Evolutionary conservation across 805 yeast species (phyloP).

Genomic region (Ogataea saltuana): DNA sequence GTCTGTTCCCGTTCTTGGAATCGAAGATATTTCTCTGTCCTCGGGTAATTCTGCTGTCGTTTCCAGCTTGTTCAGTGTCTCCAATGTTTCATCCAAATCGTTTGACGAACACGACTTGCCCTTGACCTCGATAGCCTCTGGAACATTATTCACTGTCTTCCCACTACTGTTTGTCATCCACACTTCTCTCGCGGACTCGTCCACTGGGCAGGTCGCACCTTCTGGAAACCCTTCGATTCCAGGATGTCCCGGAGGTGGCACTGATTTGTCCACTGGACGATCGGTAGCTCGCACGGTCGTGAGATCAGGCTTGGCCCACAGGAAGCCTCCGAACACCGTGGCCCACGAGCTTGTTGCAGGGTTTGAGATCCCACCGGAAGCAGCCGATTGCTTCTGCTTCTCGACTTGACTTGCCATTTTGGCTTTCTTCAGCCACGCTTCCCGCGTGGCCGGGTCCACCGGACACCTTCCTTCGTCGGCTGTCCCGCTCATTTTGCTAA

Average conservation of each 20-base stretch:
- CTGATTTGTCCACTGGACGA: neutral
- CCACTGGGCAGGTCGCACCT: constrained; percentile 41
- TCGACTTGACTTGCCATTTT: constrained; percentile 15
- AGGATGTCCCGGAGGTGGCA: constrained; percentile 9
- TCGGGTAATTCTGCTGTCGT: constrained; percentile 47
- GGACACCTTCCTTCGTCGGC: constrained; percentile 53
- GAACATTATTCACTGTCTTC: constrained; percentile 25
- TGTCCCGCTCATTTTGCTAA: constrained; percentile 16
- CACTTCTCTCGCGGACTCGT: constrained; percentile 37
- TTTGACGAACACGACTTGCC: constrained; percentile 46
- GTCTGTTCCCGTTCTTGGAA: constrained; percentile 72
- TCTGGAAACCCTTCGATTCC: constrained; percentile 12
- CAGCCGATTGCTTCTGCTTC: neutral
- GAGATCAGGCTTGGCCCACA: constrained; percentile 23
- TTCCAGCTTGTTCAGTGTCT: constrained; percentile 23
- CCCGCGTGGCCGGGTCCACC: constrained; percentile 63
- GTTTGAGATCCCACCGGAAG: neutral
- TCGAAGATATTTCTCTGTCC: constrained; percentile 77
- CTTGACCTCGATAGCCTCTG: constrained; percentile 42
- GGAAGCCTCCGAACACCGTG: constrained; percentile 10
- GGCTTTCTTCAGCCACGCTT: constrained; percentile 52
- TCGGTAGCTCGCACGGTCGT: neutral
- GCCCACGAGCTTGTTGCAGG: neutral
- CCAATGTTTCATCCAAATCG: constrained; percentile 34
- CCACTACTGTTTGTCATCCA: constrained; percentile 34